Evolutionary conservation across 1,284 basidiomycete species (phyloP).

Genomic region (Puccinia coronata): DNA sequence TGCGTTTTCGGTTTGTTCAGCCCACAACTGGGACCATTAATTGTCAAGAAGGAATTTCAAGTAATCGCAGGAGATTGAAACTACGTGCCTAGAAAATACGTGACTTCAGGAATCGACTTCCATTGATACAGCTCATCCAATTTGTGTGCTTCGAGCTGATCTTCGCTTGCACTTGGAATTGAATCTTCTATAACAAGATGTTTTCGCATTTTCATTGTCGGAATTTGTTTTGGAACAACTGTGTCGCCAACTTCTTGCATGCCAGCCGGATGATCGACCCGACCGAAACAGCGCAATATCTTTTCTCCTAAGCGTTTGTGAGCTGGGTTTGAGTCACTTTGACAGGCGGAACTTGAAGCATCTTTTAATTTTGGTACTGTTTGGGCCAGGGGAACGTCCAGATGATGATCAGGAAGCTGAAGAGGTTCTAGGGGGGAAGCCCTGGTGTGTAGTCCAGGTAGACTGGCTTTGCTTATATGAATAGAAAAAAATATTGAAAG

Average conservation of each 20-base stretch:
- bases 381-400: not conserved
- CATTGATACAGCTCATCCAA: not conserved
- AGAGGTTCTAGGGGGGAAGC: not conserved
- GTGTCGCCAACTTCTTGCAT: not conserved
- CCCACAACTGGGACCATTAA: not conserved
- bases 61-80: not conserved
- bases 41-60: not conserved
- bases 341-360: not conserved
- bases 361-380: not conserved
- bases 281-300: not conserved
- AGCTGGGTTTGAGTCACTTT: not conserved
- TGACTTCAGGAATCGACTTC: not conserved
- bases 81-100: not conserved
- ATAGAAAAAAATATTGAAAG: not conserved
- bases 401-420: not conserved
- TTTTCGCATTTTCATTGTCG: not conserved
- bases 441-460: not conserved
- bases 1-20: not conserved
- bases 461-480: not conserved
- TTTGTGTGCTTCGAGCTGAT: not conserved
- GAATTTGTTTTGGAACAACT: not conserved
- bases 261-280: not conserved
- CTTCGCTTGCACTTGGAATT: not conserved
- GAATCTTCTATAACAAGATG: not conserved
- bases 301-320: not conserved